Conservation (phyloP, 2,329 filamentous ascomycete genomes). For the Aspergillus fumigatus region DNA sequence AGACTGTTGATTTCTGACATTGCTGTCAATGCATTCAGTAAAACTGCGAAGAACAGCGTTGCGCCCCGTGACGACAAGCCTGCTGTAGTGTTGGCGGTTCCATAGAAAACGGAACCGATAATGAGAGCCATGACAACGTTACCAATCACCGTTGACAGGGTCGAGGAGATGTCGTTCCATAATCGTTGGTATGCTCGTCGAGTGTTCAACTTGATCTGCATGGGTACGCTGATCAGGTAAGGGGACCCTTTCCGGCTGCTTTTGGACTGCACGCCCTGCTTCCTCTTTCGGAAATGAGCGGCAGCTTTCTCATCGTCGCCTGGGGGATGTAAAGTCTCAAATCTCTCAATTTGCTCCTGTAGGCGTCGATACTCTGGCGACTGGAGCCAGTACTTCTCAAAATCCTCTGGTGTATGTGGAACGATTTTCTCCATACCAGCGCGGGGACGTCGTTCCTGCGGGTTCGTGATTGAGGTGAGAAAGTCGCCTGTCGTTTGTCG, state of each 20-base stretch:
- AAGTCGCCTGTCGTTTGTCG: constrained; percentile 66
- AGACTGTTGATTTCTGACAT: constrained; percentile 41
- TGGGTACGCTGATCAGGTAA: constrained; percentile 67
- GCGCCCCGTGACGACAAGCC: constrained; percentile 74
- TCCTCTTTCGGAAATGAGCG: constrained; percentile 28
- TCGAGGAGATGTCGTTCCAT: constrained; percentile 67
- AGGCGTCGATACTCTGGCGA: constrained; percentile 44
- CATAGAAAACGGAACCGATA: constrained; percentile 74
- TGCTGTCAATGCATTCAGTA: constrained; percentile 73
- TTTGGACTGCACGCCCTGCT: constrained; percentile 35
- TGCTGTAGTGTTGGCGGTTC: constrained; percentile 57
- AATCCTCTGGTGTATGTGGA: constrained; percentile 64
- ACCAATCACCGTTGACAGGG: constrained; percentile 57
- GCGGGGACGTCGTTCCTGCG: constrained; percentile 50
- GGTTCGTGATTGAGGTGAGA: constrained; percentile 62
- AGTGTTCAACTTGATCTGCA: constrained; percentile 73
- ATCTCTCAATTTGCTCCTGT: constrained; percentile 36
- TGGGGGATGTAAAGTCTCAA: constrained; percentile 26
- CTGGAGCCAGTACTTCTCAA: constrained; percentile 53
- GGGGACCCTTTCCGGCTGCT: constrained; percentile 62
- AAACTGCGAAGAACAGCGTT: constrained; percentile 77
- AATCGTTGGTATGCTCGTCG: constrained; percentile 74
- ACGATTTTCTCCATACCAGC: constrained; percentile 58
- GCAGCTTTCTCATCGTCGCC: constrained; percentile 27
- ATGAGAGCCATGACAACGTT: constrained; percentile 73